phyloP scores from a whole-genome alignment of 768 basidiomycete species.

The Kwoniella sp. region DNA sequence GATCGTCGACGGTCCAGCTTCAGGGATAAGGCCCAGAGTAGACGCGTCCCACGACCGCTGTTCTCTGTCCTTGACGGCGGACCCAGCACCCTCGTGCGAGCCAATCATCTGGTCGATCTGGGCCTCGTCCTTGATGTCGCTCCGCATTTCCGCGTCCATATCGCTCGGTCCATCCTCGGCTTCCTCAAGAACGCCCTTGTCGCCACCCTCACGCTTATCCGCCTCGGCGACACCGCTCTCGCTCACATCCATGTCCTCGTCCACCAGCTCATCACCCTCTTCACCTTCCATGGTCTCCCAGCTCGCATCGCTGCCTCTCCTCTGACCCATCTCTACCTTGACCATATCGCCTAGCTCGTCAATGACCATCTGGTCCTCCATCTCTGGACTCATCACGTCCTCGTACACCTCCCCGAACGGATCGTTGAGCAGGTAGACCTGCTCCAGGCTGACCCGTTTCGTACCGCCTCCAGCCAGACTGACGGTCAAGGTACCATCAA shows the following conservation, averaged over 20 bases:
- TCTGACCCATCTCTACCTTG: background rate
- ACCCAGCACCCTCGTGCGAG: too few relatives aligned
- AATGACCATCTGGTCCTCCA: constrained; percentile 41
- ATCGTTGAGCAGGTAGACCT: constrained; percentile 72
- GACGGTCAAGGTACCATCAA: constrained; percentile 56
- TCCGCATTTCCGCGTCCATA: too few relatives aligned
- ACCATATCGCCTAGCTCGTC: background rate
- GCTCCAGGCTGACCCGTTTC: constrained; percentile 60
- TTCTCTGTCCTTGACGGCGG: too few relatives aligned
- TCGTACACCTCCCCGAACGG: constrained; percentile 67
- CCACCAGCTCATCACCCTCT: constrained; percentile 6
- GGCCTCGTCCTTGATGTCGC: too few relatives aligned
- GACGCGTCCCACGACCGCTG: too few relatives aligned
- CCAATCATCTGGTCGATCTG: too few relatives aligned
- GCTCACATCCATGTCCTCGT: too few relatives aligned
- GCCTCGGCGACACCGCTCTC: too few relatives aligned
- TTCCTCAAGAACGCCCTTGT: too few relatives aligned
- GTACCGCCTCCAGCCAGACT: constrained; percentile 61
- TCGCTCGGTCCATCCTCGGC: too few relatives aligned
- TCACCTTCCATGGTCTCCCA: constrained; percentile 25
- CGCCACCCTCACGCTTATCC: too few relatives aligned
- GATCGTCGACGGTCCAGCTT: constrained; percentile 17
- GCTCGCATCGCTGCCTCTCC: constrained; percentile 11
- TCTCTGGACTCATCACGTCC: constrained; percentile 43
- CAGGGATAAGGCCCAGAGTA: too few relatives aligned